Conservation (phyloP, 257 asterid species). For the Jacaranda copaia region DNA sequence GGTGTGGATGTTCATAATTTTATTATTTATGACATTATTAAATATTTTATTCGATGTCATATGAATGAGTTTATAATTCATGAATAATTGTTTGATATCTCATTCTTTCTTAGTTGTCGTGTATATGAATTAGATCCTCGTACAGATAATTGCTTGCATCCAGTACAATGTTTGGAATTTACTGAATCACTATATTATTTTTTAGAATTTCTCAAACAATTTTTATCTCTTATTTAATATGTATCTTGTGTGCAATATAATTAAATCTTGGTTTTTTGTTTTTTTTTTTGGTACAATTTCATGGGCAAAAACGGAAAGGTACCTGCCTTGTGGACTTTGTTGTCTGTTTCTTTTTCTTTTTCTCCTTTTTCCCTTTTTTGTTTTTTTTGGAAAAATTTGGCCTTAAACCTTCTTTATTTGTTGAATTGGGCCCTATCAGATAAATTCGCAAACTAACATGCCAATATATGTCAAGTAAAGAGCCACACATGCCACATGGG, state of each 20-base stretch:
- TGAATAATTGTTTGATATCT: neutral
- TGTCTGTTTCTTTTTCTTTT: too few species aligned
- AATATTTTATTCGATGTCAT: neutral
- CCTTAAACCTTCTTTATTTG: constrained; percentile 36
- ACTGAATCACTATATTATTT: neutral
- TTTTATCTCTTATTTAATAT: neutral
- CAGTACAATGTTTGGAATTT: neutral
- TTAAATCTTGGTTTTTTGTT: neutral
- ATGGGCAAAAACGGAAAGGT: neutral
- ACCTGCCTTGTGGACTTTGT: neutral
- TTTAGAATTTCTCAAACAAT: neutral
- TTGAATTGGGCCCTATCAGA: constrained; percentile 47
- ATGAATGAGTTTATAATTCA: too few species aligned
- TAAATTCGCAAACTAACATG: neutral
- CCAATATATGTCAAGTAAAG: neutral
- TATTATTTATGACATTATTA: neutral
- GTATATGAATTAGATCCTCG: neutral
- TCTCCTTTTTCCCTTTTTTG: neutral
- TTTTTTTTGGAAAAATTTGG: constrained; percentile 11
- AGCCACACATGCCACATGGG: neutral
- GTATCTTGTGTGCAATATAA: neutral
- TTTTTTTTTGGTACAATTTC: constrained; percentile 10
- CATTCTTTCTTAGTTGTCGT: neutral
- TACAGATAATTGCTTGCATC: too few species aligned
- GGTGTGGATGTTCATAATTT: neutral